Conservation (phyloP, 768 basidiomycete species). For the Suillus subluteus region DNA sequence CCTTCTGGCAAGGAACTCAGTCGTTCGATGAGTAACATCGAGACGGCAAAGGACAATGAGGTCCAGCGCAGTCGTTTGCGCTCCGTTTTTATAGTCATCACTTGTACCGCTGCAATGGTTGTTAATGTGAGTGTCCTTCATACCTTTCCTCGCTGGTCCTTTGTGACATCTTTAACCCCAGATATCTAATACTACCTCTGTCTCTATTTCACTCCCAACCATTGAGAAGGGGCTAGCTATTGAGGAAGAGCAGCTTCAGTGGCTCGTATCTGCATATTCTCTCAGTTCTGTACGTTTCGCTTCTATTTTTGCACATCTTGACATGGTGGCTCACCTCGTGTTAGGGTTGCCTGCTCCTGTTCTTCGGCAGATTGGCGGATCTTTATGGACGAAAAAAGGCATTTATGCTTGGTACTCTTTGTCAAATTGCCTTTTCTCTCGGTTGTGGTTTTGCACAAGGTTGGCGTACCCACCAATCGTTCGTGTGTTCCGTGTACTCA, state of each 20-base stretch:
- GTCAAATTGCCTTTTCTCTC: constrained; percentile 60
- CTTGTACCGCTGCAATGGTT: constrained; percentile 45
- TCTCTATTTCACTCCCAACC: constrained; percentile 54
- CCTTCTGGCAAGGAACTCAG: constrained; percentile 18
- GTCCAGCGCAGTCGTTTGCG: constrained; percentile 27
- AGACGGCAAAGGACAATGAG: constrained; percentile 12
- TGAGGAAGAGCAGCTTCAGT: constrained; percentile 57
- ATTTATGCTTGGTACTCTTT: constrained; percentile 62
- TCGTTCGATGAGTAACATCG: constrained; percentile 10
- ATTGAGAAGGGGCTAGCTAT: constrained; percentile 56
- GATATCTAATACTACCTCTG: constrained; percentile 43
- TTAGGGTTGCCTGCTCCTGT: constrained; percentile 77
- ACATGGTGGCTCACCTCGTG: neutral
- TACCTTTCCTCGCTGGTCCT: neutral
- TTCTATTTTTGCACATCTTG: neutral
- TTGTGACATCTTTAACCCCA: constrained; percentile 9
- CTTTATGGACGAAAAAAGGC: constrained; percentile 72
- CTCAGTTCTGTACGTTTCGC: constrained; percentile 62
- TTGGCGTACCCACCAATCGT: constrained; percentile 22
- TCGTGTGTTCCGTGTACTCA: neutral
- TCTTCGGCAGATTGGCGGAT: constrained; percentile 81
- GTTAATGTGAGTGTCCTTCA: constrained; percentile 33
- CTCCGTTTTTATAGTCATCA: constrained; percentile 35
- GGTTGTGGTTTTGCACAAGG: constrained; percentile 67
- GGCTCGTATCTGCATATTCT: constrained; percentile 70